A percentile compares a stretch with the other conserved stretches of the same genome.
Evolutionary conservation across 2,329 filamentous ascomycete genomes (phyloP).

Genomic region (Pseudogymnoascus sp.): DNA sequence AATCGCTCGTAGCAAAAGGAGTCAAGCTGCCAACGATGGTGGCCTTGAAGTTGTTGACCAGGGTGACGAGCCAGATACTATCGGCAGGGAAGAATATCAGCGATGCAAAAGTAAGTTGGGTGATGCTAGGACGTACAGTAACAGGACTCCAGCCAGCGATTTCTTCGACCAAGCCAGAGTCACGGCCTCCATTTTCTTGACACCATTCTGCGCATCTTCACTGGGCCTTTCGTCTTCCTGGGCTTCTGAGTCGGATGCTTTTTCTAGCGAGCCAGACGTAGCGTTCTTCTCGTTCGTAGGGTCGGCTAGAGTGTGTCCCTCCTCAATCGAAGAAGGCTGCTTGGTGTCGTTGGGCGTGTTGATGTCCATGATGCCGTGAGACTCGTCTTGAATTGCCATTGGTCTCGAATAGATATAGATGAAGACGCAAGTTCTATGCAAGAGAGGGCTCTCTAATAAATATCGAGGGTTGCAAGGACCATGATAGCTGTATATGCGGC

Average conservation of each 20-base stretch:
- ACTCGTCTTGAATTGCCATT: conserved; percentile 9
- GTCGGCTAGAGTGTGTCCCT: not conserved
- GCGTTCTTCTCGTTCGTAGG: not conserved
- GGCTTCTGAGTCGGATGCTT: not conserved
- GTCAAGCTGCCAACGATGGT: conserved; percentile 26
- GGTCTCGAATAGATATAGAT: not conserved
- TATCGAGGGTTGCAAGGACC: not conserved
- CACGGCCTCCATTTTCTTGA: conserved; percentile 45
- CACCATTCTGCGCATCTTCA: conserved; percentile 31
- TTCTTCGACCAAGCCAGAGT: conserved; percentile 44
- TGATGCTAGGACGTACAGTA: conserved; percentile 34
- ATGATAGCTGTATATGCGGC: not conserved
- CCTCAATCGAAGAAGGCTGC: not conserved
- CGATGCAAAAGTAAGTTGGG: not conserved
- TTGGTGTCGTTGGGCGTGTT: not conserved
- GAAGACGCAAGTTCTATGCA: not conserved
- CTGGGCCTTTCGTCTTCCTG: conserved; percentile 17
- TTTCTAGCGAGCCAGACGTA: not conserved
- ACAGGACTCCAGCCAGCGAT: conserved; percentile 39
- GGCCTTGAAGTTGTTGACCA: conserved; percentile 36
- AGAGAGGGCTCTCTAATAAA: not conserved
- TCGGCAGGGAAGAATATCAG: conserved; percentile 2
- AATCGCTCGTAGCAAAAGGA: conserved; percentile 22
- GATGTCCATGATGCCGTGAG: conserved; percentile 10
- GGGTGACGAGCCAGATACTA: conserved; percentile 40